Evolutionary conservation across 106 monocot genomes (phyloP).

Genomic region (Chionographis japonica): DNA sequence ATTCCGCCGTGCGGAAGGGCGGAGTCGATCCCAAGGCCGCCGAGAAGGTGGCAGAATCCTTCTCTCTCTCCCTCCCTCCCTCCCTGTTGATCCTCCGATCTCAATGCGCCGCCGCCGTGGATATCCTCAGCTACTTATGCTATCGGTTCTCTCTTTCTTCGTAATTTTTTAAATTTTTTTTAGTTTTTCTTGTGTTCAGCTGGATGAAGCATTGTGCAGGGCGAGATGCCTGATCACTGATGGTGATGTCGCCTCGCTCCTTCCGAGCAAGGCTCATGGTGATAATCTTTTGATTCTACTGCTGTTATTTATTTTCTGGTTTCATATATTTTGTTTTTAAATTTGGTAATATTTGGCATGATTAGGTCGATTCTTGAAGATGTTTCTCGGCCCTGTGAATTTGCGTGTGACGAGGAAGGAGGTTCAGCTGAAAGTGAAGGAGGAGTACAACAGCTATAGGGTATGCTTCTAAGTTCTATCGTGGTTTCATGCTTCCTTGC

Average conservation of each 20-base stretch:
- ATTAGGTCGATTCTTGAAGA: constrained; percentile 34
- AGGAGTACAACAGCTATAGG: constrained; percentile 49
- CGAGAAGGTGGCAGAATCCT: constrained; percentile 23
- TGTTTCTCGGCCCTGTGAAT: constrained; percentile 47
- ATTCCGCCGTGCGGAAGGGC: background rate
- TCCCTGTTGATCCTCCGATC: background rate
- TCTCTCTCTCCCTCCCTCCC: background rate
- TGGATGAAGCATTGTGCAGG: constrained; percentile 39
- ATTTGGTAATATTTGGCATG: background rate
- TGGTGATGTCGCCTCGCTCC: constrained; percentile 30
- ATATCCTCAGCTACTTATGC: too few species aligned
- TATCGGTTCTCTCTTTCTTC: too few species aligned
- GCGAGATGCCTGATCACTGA: constrained; percentile 30
- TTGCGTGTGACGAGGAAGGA: constrained; percentile 45
- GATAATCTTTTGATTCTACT: too few species aligned
- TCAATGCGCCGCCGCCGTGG: too few species aligned
- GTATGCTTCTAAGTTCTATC: constrained; percentile 14
- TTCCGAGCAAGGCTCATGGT: constrained; percentile 39
- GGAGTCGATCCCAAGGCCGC: constrained; percentile 10
- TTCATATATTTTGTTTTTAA: background rate
- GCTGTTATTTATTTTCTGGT: background rate
- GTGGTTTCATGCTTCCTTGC: too few species aligned
- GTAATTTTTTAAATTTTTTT: too few species aligned
- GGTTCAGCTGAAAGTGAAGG: constrained; percentile 39
- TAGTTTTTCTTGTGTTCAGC: constrained; percentile 1